Base-by-base conservation (phyloP, 352 stramenopile species). In the Albugo laibachii region DNA sequence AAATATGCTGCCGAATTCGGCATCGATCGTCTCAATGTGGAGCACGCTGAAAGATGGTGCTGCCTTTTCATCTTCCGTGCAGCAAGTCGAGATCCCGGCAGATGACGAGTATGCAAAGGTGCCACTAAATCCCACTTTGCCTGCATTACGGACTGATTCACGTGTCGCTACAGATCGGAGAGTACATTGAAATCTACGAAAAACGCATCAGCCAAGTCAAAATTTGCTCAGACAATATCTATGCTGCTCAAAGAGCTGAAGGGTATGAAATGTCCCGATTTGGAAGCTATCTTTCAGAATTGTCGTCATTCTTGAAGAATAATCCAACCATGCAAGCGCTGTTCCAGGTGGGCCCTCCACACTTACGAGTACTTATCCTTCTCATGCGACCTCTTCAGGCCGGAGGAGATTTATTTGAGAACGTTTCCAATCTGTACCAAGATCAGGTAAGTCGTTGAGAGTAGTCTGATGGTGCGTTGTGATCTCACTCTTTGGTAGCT, bases 201-300 rank as follows among this genome's bases (percentile, higher is more conserved):
- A 91, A 80, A 48, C 69, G 71, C 24, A 91, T 91, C 19, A 60
- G 61, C 40, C 75, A 87, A 44, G 71, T 91, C 31, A 85, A 77
- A 40, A 66, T 73, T 14, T 88, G 75, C 47, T 86, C 78, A 10
- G 78, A 91, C 46, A 50, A 86, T 20, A 73, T 91, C 11, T 91
- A 91, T 40, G 66, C 70, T 18, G 62, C 75, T 21, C 75, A 88
- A 50, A 62, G 78, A 40, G 68, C 65, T 47, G 73, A 88, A 68
- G 78, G 78, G 10, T 92, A 92, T 47, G 78, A 92, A 45, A 68
- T 88, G 65, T 88, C 78, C 19, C 63, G 78, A 12, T 92, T 87
- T 55, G 78, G 78, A 13, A 87, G 65, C 49, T 92, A 88, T 53
- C 58, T 92, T 21, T 78, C 73, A 13, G 71, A 69, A 27, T 48